Conservation (phyloP, 208 protist genomes). For the Herpetomonas samuelpessoai region DNA sequence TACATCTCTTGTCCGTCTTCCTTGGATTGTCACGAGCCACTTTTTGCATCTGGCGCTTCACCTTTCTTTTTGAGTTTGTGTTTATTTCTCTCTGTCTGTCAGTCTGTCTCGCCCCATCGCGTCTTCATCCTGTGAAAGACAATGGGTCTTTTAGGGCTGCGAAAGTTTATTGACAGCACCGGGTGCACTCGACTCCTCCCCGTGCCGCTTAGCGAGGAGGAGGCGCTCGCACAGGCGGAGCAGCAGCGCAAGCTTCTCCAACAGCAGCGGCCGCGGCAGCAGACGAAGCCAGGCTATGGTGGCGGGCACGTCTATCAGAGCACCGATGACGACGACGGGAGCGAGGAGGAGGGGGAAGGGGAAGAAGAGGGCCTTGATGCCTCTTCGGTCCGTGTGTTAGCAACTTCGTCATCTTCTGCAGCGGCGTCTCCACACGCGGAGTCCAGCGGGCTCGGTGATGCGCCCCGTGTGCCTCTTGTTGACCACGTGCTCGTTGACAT, state of each 20-base stretch:
- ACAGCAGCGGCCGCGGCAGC: conserved; percentile 3
- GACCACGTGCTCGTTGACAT: conserved; percentile 86
- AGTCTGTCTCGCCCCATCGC: too few relatives aligned
- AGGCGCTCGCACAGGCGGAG: conserved; percentile 23
- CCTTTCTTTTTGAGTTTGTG: too few relatives aligned
- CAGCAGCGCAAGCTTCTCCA: background rate
- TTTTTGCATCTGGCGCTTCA: too few relatives aligned
- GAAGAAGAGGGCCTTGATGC: background rate
- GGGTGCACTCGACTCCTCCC: conserved; percentile 71
- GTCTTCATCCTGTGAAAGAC: too few relatives aligned
- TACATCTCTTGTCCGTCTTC: too few relatives aligned
- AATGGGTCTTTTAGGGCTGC: conserved; percentile 83
- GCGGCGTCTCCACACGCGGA: too few relatives aligned
- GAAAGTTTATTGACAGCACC: conserved; percentile 78
- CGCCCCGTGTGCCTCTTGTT: conserved; percentile 9
- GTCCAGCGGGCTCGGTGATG: background rate
- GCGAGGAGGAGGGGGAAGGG: background rate
- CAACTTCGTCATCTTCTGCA: conserved; percentile 16
- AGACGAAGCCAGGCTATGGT: conserved; percentile 9
- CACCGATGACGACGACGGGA: background rate
- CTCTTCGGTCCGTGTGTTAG: background rate
- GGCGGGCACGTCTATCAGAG: background rate
- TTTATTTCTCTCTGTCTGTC: too few relatives aligned
- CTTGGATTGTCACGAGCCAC: too few relatives aligned
- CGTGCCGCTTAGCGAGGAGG: conserved; percentile 43